Conservation (phyloP, 1,284 basidiomycete species). For the Ceratobasidium sp. region DNA sequence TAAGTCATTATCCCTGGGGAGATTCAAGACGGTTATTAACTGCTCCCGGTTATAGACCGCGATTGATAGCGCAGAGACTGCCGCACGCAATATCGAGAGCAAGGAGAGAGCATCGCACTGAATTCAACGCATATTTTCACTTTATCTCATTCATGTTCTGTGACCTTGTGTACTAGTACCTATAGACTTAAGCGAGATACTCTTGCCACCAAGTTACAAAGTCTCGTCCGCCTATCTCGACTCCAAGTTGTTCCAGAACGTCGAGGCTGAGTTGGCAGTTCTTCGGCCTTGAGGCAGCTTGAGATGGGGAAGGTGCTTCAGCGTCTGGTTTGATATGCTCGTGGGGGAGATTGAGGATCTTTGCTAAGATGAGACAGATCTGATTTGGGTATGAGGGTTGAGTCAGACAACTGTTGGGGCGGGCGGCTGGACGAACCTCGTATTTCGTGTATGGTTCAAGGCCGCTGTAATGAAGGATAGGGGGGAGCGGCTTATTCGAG, state of each 20-base stretch:
- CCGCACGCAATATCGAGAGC: constrained; percentile 7
- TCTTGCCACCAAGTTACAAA: constrained; percentile 82
- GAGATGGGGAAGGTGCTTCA: constrained; percentile 65
- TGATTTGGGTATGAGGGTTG: background rate
- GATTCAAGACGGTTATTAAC: background rate
- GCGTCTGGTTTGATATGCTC: constrained; percentile 76
- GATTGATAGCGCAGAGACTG: constrained; percentile 15
- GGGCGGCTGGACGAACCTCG: constrained; percentile 57
- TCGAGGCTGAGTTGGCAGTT: constrained; percentile 70
- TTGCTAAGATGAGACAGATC: constrained; percentile 81
- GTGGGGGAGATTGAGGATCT: constrained; percentile 74
- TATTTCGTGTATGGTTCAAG: constrained; percentile 86
- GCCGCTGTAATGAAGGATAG: constrained; percentile 81
- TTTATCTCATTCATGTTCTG: background rate
- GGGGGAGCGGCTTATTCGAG: constrained; percentile 62
- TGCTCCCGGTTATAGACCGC: constrained; percentile 10
- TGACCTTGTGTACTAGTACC: too few species aligned
- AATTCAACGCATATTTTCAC: background rate
- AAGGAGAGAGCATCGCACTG: constrained; percentile 3
- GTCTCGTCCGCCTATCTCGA: constrained; percentile 72
- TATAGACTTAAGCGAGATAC: constrained; percentile 27
- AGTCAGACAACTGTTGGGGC: too few species aligned
- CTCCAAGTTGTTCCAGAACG: constrained; percentile 69
- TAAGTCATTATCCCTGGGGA: background rate
- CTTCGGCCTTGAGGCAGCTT: constrained; percentile 74